A percentile compares a stretch with the other conserved stretches of the same genome.
Evolutionary conservation across 805 yeast species (phyloP).

Genomic region (Priceomyces fermenticarens): DNA sequence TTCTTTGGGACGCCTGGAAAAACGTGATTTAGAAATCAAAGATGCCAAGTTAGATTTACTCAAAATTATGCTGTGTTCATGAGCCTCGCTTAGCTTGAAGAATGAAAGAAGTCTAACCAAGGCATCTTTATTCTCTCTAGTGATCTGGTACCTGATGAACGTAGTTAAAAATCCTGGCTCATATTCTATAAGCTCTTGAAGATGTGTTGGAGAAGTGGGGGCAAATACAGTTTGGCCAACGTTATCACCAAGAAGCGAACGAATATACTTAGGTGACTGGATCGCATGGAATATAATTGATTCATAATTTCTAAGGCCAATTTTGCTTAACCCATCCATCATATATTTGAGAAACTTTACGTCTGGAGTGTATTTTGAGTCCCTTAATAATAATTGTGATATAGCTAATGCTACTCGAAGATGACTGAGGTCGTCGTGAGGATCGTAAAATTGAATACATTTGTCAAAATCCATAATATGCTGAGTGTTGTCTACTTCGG

Average conservation of each 20-base stretch:
- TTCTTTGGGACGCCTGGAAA: conserved; percentile 6
- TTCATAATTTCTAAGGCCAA: conserved; percentile 22
- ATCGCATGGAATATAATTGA: conserved; percentile 24
- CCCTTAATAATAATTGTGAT: conserved; percentile 7
- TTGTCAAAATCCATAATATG: conserved; percentile 16
- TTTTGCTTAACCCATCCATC: conserved; percentile 21
- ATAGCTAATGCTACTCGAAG: conserved; percentile 10
- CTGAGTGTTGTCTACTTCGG: conserved; percentile 16
- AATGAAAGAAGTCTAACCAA: conserved; percentile 25
- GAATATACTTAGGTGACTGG: conserved; percentile 18
- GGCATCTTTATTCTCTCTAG: conserved; percentile 14
- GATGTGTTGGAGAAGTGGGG: conserved; percentile 18
- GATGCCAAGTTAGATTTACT: conserved; percentile 15
- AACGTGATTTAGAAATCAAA: conserved; percentile 26
- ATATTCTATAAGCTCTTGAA: conserved; percentile 21
- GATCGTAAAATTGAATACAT: conserved; percentile 14
- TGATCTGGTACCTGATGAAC: conserved; percentile 23
- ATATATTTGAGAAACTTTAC: conserved; percentile 20
- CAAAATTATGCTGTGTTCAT: conserved; percentile 18
- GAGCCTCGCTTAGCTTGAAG: conserved; percentile 22
- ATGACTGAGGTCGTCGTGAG: conserved; percentile 8
- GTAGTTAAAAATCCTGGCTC: conserved; percentile 28
- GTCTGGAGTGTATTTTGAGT: conserved; percentile 20
- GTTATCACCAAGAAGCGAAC: conserved; percentile 19
- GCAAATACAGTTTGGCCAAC: conserved; percentile 1